Evolutionary conservation across 805 yeast species (phyloP), one percentile per base, ranked within the genome.

Genomic region (Candida quercuum): DNA sequence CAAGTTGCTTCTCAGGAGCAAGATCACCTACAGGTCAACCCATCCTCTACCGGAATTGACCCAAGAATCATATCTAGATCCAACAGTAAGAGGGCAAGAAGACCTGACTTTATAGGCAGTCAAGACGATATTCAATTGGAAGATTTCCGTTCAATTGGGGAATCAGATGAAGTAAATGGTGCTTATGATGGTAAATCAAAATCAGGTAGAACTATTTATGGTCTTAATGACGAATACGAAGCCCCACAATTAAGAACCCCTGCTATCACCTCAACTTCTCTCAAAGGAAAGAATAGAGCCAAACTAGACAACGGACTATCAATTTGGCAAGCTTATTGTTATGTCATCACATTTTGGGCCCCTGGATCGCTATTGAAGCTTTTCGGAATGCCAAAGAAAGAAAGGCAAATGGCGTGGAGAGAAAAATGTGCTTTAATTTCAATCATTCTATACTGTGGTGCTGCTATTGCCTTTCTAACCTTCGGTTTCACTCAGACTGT

Each of bases 361-460:
- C 95, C 97, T 1, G 74, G 82, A 3, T 81, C 88, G 0, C 45
- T 87, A 24, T 62, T 88, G 51, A 65, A 64, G 31, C 59, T 85
- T 31, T 83, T 77, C 60, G 98, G 98, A 3, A 72, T 91, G 72
- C 72, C 74, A 24, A 78, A 83, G 16, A 76, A 78, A 48, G 89
- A 80, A 31, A 76, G 95, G 42, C 97, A 89, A 57, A 77, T 78
- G 68, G 98, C 98, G 0, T 93, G 99, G 99, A 74, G 99, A 54
- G 99, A 93, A 55, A 91, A 91, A 56, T 83, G 89, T 38, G 98
- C 87, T 2, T 69, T 93, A 31, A 68, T 91, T 31, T 72, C 93
- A 1, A 70, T 88, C 38, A 88, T 91, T 49, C 46, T 82, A 15
- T 72, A 73, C 48, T 63, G 85, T 32, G 97, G 93, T 38, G 77